phyloP scores from a whole-genome alignment of 2,329 filamentous ascomycete genomes.

The Chaetomium sp. region DNA sequence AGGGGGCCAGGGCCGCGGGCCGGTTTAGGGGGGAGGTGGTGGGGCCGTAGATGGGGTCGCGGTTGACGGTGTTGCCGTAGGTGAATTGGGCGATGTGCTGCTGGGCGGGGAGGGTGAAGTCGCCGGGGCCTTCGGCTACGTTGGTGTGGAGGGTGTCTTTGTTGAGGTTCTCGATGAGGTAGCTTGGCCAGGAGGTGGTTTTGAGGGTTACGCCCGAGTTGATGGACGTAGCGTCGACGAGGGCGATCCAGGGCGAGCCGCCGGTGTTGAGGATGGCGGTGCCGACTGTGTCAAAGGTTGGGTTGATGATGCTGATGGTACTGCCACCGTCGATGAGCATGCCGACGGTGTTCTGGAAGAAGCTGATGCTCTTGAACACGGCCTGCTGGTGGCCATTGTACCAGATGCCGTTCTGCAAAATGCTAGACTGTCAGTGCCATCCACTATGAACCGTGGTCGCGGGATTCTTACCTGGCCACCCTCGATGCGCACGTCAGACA shows the following conservation, averaged over 20 bases:
- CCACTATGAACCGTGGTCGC: too few relatives aligned
- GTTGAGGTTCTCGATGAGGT: conserved; percentile 48
- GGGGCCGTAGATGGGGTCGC: conserved; percentile 45
- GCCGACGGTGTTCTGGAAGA: conserved; percentile 47
- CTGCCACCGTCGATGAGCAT: conserved; percentile 43
- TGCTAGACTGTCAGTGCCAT: neutral
- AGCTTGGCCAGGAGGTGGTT: conserved; percentile 44
- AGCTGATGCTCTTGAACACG: conserved; percentile 48
- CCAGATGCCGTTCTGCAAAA: conserved; percentile 45
- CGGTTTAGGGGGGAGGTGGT: conserved; percentile 39
- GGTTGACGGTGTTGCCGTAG: conserved; percentile 47
- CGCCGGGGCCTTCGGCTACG: conserved; percentile 40
- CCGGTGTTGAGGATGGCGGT: conserved; percentile 43
- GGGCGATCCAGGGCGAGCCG: conserved; percentile 45
- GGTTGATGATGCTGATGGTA: conserved; percentile 45
- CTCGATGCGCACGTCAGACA: conserved; percentile 47
- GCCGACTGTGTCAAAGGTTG: conserved; percentile 47
- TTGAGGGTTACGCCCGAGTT: conserved; percentile 47
- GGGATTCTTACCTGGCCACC: conserved; percentile 41
- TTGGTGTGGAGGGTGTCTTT: conserved; percentile 44
- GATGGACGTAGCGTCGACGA: conserved; percentile 46
- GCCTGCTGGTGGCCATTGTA: conserved; percentile 49
- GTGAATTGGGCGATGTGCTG: conserved; percentile 46
- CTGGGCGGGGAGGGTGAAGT: conserved; percentile 38
- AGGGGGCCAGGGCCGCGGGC: conserved; percentile 43